Percentiles rank a stretch among this genome's conserved stretches.
phyloP scores from a whole-genome alignment of 225 moss, liverwort and hornwort genomes.

The Neckera pumila region DNA sequence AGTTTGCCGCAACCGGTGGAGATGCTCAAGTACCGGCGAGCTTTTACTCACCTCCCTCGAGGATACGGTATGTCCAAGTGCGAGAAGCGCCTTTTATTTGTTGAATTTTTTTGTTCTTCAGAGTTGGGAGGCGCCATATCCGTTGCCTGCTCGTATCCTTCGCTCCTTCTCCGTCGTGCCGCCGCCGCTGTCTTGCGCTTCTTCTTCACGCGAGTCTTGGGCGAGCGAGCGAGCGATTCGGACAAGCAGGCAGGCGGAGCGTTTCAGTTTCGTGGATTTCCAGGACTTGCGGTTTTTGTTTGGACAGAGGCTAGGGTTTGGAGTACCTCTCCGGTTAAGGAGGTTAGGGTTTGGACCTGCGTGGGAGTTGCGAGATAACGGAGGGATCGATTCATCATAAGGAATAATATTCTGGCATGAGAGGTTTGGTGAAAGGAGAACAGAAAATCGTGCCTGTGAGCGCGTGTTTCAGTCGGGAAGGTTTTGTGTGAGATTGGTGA shows the following conservation, averaged over 20 bases:
- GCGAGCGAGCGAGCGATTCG: background rate
- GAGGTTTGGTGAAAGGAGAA: background rate
- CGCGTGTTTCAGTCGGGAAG: background rate
- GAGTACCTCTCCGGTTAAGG: background rate
- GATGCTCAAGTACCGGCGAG: background rate
- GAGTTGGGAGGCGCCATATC: constrained; percentile 2
- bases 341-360: constrained; percentile 10
- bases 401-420: background rate
- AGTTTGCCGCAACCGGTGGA: background rate
- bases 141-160: background rate
- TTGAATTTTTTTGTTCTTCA: background rate
- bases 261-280: background rate
- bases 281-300: background rate
- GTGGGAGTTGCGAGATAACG: background rate
- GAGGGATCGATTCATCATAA: background rate
- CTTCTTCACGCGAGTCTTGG: background rate
- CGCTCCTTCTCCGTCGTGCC: background rate
- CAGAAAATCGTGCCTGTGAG: background rate
- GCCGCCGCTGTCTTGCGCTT: background rate
- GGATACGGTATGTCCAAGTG: background rate
- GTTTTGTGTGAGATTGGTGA: background rate
- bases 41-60: background rate
- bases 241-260: background rate
- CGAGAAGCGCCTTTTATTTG: background rate
- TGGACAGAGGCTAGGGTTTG: constrained; percentile 4